Evolutionary conservation across 768 basidiomycete genomes (phyloP).

Genomic region (Trametopsis cervina): DNA sequence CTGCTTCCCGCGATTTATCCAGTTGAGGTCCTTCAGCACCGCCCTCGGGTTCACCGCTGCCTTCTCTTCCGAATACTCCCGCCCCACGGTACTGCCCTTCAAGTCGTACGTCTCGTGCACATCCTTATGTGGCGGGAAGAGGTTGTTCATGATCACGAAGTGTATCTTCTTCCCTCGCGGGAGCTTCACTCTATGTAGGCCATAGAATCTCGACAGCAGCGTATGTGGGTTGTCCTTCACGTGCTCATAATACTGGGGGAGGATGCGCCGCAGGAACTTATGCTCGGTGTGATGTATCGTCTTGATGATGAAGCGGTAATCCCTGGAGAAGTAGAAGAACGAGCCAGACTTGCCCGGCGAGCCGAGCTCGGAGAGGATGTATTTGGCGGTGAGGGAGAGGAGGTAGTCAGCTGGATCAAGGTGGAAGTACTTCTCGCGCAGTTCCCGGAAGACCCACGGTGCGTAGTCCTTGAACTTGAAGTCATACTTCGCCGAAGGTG

Average conservation of each 20-base stretch:
- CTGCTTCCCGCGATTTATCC: constrained; percentile 73
- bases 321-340: constrained; percentile 98
- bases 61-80: constrained; percentile 83
- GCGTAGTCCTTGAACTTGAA: constrained; percentile 99
- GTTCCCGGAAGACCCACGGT: constrained; percentile 93
- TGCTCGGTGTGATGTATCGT: constrained; percentile 94
- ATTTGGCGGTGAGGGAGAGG: constrained; percentile 92
- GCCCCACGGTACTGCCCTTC: constrained; percentile 89
- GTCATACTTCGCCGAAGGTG: constrained; percentile 96
- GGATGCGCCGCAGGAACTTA: constrained; percentile 82
- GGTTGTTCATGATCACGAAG: constrained; percentile 99
- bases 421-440: constrained; percentile 91
- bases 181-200: constrained; percentile 94
- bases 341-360: constrained; percentile 98
- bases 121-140: constrained; percentile 96
- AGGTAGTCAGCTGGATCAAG: constrained; percentile 98
- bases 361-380: constrained; percentile 95
- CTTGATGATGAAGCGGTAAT: constrained; percentile 99
- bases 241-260: constrained; percentile 80
- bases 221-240: constrained; percentile 91
- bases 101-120: constrained; percentile 97
- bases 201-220: constrained; percentile 90
- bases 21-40: constrained; percentile 94
- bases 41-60: constrained; percentile 73
- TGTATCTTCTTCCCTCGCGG: constrained; percentile 93